Base-by-base conservation (phyloP, 169 alveolate genomes). In the Plasmodium coatneyi region DNA sequence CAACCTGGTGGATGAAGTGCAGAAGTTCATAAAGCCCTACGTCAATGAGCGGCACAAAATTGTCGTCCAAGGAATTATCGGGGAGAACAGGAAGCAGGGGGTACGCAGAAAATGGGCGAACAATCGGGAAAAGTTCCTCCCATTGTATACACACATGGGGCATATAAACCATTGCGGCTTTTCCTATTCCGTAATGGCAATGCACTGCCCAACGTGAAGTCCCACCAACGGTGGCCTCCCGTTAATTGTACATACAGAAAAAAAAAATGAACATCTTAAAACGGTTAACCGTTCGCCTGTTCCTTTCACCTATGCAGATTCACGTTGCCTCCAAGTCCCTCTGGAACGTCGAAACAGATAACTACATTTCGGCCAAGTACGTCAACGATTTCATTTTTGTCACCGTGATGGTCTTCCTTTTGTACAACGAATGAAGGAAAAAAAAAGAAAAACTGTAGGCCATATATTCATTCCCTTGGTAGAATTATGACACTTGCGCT, bases 261-360 rank as follows among this genome's bases (percentile, higher is more conserved):
- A 32, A 80, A 52, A 49, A 30, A 32, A 80, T 80, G 39, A 19
- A 80, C 22, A 80, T 41, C 12, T 81, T 60, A n/a, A 30, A 5
- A 4, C 78, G 4, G 56, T 14, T 72, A 22, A 6, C 71, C 41
- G 43, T 82, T 32, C 16, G 43, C 70, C 28, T 54, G 28, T 79
- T 80, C 72, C 19, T 56, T 79, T 56, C 71, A 22, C 22, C 28
- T 60, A 12, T 83, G 34, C 36, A 89, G 94, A 43, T 89, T 78
- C 94, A 89, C 81, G 81, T 89, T 41, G 94, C 94, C 32, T 89
- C 94, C 76, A 89, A 89, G 49, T 89, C 94, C 14, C 94, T 89
- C 32, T 89, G 94, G 94, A 89, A 89, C 34, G 94, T 89, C 10
- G 94, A 89, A 39, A 89, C 94, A 22, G 94, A 89, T 43, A 89